A percentile compares a stretch with the other conserved stretches of the same genome.
Evolutionary conservation across 1,139 yeast species (phyloP).

Genomic region (Candida neerlandica): DNA sequence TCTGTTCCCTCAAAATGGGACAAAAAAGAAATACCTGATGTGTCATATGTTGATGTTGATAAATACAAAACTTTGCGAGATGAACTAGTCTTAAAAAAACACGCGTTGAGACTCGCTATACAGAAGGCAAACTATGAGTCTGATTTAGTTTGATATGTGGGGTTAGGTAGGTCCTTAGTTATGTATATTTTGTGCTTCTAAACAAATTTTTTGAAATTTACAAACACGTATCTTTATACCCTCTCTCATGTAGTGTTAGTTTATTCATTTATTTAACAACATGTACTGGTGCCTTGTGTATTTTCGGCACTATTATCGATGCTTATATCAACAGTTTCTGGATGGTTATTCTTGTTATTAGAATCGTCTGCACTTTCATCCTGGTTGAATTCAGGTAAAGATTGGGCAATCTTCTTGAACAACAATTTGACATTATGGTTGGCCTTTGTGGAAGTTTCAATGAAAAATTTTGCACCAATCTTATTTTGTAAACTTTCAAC

Average conservation of each 20-base stretch:
- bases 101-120: neutral
- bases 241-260: neutral
- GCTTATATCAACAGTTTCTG: slow-evolving; percentile 49
- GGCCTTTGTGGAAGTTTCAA: slow-evolving; percentile 94
- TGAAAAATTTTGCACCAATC: slow-evolving; percentile 74
- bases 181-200: neutral
- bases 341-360: slow-evolving; percentile 19
- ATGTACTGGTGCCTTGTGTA: slow-evolving; percentile 8
- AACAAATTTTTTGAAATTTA: neutral
- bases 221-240: neutral
- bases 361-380: slow-evolving; percentile 41
- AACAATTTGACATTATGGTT: slow-evolving; percentile 90
- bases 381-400: slow-evolving; percentile 73
- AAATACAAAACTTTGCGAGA: neutral
- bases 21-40: slow-evolving; percentile 1
- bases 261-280: slow-evolving; percentile 4
- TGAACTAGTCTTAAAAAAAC: neutral
- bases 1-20: neutral
- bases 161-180: neutral
- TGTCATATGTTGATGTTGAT: slow-evolving; percentile 2
- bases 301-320: slow-evolving; percentile 29
- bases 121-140: slow-evolving; percentile 8
- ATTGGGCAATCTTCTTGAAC: slow-evolving; percentile 88
- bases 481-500: slow-evolving; percentile 61
- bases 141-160: slow-evolving; percentile 5